These are phyloP conservation scores for Acanthamoeba royreba DNA, from an alignment of 208 protist genomes.

Conservation along the genomic window DNA sequence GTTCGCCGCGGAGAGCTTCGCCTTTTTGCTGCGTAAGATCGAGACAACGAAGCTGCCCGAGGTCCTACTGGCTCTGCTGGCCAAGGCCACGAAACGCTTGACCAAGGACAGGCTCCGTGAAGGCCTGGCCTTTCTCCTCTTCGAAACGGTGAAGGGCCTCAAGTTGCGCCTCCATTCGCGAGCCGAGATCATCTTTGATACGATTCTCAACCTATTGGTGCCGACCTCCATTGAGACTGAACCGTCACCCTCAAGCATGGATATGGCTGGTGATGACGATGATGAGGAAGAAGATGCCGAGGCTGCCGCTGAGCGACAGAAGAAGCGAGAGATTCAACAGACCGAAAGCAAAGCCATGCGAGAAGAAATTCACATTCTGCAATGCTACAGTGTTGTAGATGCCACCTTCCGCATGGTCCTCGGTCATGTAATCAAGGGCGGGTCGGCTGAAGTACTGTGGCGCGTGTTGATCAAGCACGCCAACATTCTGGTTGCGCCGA, in stretches of 20 bases:
- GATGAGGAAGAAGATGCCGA: not conserved
- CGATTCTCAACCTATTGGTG: not conserved
- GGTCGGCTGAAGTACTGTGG: not conserved
- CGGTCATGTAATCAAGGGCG: not conserved
- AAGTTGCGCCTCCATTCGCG: not conserved
- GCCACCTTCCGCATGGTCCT: conserved; percentile 30
- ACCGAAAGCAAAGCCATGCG: too few relatives aligned
- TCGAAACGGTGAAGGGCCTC: conserved; percentile 48
- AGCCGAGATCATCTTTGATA: not conserved
- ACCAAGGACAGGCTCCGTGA: not conserved
- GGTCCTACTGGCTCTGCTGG: not conserved
- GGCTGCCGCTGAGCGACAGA: not conserved
- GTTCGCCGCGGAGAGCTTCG: conserved; percentile 49
- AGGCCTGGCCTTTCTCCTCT: conserved; percentile 12
- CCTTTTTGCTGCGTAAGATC: conserved; percentile 48
- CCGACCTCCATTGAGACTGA: not conserved
- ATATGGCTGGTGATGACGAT: not conserved
- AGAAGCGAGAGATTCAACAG: not conserved
- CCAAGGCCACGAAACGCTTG: not conserved
- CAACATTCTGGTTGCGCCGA: not conserved
- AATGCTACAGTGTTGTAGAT: not conserved
- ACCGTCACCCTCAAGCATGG: too few relatives aligned
- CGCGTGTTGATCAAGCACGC: not conserved
- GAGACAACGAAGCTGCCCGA: not conserved
- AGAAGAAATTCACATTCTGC: not conserved